Evolutionary conservation across 2,329 filamentous ascomycete genomes (phyloP).

Genomic region (Venturiaceae sp.): DNA sequence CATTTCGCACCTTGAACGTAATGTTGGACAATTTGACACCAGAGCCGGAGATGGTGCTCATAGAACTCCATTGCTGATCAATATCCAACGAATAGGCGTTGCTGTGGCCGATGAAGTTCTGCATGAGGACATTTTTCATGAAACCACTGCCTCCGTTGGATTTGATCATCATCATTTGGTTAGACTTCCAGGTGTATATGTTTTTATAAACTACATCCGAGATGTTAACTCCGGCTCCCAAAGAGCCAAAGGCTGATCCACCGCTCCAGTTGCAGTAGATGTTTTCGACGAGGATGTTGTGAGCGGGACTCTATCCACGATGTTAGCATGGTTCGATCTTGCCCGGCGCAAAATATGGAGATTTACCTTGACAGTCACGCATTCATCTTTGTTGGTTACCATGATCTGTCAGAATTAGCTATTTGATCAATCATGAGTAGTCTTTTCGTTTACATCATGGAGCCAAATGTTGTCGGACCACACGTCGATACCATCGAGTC

Average conservation of each 20-base stretch:
- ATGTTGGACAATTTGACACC: conserved; percentile 46
- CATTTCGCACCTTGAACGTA: conserved; percentile 31
- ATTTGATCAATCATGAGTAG: conserved; percentile 1
- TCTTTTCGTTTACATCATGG: conserved; percentile 34
- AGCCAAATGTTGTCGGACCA: conserved; percentile 46
- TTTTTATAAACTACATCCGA: conserved; percentile 45
- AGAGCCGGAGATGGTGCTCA: conserved; percentile 30
- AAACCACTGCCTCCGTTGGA: conserved; percentile 47
- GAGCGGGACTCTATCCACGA: conserved; percentile 31
- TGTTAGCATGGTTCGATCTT: neutral
- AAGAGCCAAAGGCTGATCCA: conserved; percentile 48
- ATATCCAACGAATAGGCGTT: conserved; percentile 51
- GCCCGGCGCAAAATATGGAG: neutral
- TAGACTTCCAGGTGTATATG: conserved; percentile 48
- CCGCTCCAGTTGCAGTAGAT: conserved; percentile 55
- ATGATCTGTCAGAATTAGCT: conserved; percentile 26
- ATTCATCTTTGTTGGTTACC: conserved; percentile 55
- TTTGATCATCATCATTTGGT: conserved; percentile 57
- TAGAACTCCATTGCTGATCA: conserved; percentile 42
- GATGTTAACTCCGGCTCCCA: conserved; percentile 40
- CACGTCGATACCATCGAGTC: conserved; percentile 48
- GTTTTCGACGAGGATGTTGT: conserved; percentile 48
- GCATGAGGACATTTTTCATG: conserved; percentile 40
- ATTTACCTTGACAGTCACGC: conserved; percentile 43
- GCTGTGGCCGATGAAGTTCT: conserved; percentile 50